These are phyloP conservation scores for Coemansia sp. DNA, from an alignment of 192 early-diverging fungal species.

Conservation along the genomic window DNA sequence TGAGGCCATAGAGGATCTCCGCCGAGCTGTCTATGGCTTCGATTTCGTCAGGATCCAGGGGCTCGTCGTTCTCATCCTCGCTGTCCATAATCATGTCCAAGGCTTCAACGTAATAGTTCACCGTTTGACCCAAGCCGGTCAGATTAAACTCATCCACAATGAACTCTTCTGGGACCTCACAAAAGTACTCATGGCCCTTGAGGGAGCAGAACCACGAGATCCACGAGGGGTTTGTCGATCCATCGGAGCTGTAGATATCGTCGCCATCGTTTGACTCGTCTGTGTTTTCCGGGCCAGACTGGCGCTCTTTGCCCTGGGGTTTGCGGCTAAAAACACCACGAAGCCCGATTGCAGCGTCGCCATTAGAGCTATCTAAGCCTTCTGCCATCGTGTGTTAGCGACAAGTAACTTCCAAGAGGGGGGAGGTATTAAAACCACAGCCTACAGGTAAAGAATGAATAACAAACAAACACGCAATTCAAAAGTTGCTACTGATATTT, in stretches of 20 bases:
- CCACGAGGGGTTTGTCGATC: conserved; percentile 60
- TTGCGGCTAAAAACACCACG: conserved; percentile 15
- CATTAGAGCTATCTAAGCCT: conserved; percentile 24
- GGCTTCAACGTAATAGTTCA: conserved; percentile 87
- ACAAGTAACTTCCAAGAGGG: conserved; percentile 3
- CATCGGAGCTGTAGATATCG: conserved; percentile 44
- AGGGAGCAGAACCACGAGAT: conserved; percentile 77
- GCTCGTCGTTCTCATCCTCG: conserved; percentile 58
- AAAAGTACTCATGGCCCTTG: conserved; percentile 75
- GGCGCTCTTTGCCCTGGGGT: conserved; percentile 13
- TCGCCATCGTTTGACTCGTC: conserved; percentile 47
- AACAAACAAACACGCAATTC: too few species aligned
- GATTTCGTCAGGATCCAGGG: conserved; percentile 65
- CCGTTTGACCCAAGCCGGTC: conserved; percentile 80
- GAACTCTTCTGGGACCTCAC: conserved; percentile 72
- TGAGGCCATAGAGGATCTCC: conserved; percentile 88
- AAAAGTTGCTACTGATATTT: too few species aligned
- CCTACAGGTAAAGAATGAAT: conserved; percentile 7
- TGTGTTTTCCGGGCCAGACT: conserved; percentile 44
- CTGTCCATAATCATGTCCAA: conserved; percentile 94
- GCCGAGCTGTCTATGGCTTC: conserved; percentile 81
- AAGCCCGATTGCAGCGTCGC: conserved; percentile 3
- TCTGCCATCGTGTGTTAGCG: conserved; percentile 42
- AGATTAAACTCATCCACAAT: conserved; percentile 98
- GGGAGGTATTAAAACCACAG: not conserved